Base-by-base conservation (phyloP, 495 filamentous ascomycete species). In the Penicillium robsamsonii region DNA sequence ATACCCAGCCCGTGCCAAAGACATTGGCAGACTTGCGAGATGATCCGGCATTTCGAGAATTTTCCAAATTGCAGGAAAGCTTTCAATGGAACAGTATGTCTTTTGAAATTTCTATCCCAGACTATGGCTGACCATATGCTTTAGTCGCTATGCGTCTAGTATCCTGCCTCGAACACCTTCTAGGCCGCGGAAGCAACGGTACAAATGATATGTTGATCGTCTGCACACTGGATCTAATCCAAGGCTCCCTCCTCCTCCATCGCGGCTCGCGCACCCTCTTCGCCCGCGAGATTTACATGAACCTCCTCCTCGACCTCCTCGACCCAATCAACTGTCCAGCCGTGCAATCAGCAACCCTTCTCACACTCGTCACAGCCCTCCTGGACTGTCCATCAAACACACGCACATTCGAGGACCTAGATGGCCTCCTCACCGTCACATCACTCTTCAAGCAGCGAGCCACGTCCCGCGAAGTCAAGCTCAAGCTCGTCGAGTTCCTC, bases 1-100 rank as follows among this genome's bases (percentile, higher is more conserved):
- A 64, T 50, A 62, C 71, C 43, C 74, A 74, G 44, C 77, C 78
- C 9, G 70, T 75, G 25, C 74, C 81, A n/a, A 92, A 93, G 72
- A 77, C 77, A 20, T 77, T 96, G 44, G 74, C 73, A 37, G 84
- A 90, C 46, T 72, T 96, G 61, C 79, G 79, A 53, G 84, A 88
- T 60, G 94, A 98, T 70, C 91, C 89, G 25, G 94, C 93, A 10
- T 98, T 96, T 66, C 78, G 90, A 50, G 94, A 97, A 69, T 98
- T 97, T 75, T 96, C 96, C 77, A 90, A 96, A 65, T 69, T 97
- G 49, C 94, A 98, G 70, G 93, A 96, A 64, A 87, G 93, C 11
- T 98, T 98, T 72, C 89, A 96, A 74, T 98, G 92, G 90, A 98
- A 98, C 74, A 84, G 87, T 90, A 69, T 33, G 78, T 64, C 46